Evolutionary conservation across 1,284 basidiomycete genomes (phyloP).

Genomic region (Vanrija sp.): DNA sequence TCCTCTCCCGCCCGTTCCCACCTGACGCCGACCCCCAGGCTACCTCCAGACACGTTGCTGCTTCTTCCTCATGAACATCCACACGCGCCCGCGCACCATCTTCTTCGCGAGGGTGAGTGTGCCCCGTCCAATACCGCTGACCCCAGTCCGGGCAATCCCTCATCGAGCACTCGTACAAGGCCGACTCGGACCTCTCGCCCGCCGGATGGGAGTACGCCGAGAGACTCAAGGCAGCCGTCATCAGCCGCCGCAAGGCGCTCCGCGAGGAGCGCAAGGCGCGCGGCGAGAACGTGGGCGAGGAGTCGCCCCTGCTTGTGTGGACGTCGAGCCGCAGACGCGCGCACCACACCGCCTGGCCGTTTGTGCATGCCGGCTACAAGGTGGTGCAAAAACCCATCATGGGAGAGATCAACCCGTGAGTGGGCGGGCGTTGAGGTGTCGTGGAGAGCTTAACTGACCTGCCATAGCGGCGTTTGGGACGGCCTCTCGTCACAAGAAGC

Average conservation of each 20-base stretch:
- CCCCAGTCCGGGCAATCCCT: constrained; percentile 81
- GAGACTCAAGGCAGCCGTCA: constrained; percentile 75
- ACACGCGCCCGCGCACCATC: constrained; percentile 83
- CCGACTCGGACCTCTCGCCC: constrained; percentile 92
- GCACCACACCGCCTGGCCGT: constrained; percentile 94
- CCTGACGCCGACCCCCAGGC: constrained; percentile 26
- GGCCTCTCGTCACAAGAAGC: constrained; percentile 88
- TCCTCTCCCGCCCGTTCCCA: not conserved
- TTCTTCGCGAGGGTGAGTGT: constrained; percentile 80
- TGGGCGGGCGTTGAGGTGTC: not conserved
- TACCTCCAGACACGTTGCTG: constrained; percentile 66
- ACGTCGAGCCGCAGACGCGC: constrained; percentile 89
- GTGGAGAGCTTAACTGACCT: constrained; percentile 1
- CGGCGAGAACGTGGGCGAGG: constrained; percentile 51
- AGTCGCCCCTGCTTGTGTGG: constrained; percentile 83
- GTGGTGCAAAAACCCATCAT: constrained; percentile 93
- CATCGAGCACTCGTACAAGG: constrained; percentile 98
- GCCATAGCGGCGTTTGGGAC: constrained; percentile 73
- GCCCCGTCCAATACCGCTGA: not conserved
- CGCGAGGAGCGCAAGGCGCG: constrained; percentile 62
- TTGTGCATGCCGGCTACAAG: constrained; percentile 66
- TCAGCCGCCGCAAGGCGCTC: constrained; percentile 60
- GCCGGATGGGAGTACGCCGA: constrained; percentile 94
- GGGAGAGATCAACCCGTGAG: constrained; percentile 88
- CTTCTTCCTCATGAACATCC: constrained; percentile 93